Base-by-base conservation (phyloP, 805 yeast genomes). In the Candida tibetensis region DNA sequence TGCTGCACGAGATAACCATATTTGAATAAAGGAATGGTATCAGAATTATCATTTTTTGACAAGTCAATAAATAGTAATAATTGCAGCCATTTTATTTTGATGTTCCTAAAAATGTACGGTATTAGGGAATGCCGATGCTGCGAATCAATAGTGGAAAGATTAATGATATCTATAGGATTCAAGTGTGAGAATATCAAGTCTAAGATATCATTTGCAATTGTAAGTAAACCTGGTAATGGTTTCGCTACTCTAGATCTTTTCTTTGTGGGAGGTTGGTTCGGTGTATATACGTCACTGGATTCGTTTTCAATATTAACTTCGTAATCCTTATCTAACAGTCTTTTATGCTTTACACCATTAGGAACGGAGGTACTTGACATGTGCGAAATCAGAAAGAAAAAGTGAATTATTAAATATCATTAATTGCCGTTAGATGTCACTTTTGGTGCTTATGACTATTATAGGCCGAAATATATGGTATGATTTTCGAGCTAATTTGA, bases 41-140 rank as follows among this genome's bases (percentile, higher is more conserved):
- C 25, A 10, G 25, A 21, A 7, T 7, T 21, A 10, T 21, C 7
- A 7, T 21, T 21, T 21, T 21, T 7, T 10, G 25, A 10, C 9
- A 10, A 21, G 10, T 21, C 25, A 10, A 21, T 21, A 10, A 21
- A 21, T 21, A 7, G 7, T 10, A 21, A 31, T 2, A 62, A 41
- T 23, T 53, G 46, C 17, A 37, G 41, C 70, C 70, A 64, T 1
- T 54, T 47, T 7, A 52, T 46, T 35, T 55, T 53, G 18, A 61
- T 45, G 14, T 41, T 46, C 5, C 39, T 26, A 42, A 58, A 59
- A 16, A 62, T 40, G 21, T 41, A 44, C 5, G 43, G 44, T 0
- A 33, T 25, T 4, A 64, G 43, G 18, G 47, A 45, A 6, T 32
- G n/a, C 21, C 66, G 49, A 35, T 41, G 53, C 7, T 18, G 13